phyloP scores from a whole-genome alignment of 2,329 filamentous ascomycete genomes.

The Pleoardoris graminearum region DNA sequence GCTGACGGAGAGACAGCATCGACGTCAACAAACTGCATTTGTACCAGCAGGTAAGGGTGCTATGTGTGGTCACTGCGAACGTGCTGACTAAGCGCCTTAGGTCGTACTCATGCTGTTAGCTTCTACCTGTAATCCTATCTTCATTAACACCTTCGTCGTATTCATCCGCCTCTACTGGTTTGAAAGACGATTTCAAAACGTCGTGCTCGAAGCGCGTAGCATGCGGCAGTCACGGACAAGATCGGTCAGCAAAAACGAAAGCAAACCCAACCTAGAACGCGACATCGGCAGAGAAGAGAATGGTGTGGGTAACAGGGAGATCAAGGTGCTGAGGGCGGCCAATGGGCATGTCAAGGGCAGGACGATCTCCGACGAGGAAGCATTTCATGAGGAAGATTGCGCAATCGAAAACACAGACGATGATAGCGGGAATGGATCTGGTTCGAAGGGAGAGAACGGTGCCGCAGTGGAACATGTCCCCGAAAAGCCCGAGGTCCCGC shows the following conservation, averaged over 20 bases:
- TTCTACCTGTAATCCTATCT: slow-evolving; percentile 47
- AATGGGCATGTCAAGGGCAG: slow-evolving; percentile 58
- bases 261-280: slow-evolving; percentile 51
- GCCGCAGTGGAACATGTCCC: slow-evolving; percentile 18
- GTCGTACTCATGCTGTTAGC: slow-evolving; percentile 51
- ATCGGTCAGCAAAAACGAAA: slow-evolving; percentile 56
- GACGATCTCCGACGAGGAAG: slow-evolving; percentile 57
- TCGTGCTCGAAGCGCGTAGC: slow-evolving; percentile 72
- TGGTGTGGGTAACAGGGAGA: slow-evolving; percentile 68
- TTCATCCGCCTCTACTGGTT: slow-evolving; percentile 97
- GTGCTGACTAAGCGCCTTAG: slow-evolving; percentile 49
- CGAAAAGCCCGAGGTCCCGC: slow-evolving; percentile 14
- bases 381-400: slow-evolving; percentile 46
- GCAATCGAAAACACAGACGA: slow-evolving; percentile 48
- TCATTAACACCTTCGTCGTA: slow-evolving; percentile 70
- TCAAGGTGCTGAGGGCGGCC: slow-evolving; percentile 66
- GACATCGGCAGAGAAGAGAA: slow-evolving; percentile 56
- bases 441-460: not conserved
- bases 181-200: slow-evolving; percentile 88
- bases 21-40: slow-evolving; percentile 53
- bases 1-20: slow-evolving; percentile 42
- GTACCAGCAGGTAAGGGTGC: slow-evolving; percentile 55
- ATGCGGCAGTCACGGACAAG: slow-evolving; percentile 67
- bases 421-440: slow-evolving; percentile 18
- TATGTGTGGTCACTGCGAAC: not conserved